These are phyloP conservation scores for Parafenestella ontariensis DNA, from an alignment of 2,329 filamentous ascomycete genomes.

Conservation along the genomic window DNA sequence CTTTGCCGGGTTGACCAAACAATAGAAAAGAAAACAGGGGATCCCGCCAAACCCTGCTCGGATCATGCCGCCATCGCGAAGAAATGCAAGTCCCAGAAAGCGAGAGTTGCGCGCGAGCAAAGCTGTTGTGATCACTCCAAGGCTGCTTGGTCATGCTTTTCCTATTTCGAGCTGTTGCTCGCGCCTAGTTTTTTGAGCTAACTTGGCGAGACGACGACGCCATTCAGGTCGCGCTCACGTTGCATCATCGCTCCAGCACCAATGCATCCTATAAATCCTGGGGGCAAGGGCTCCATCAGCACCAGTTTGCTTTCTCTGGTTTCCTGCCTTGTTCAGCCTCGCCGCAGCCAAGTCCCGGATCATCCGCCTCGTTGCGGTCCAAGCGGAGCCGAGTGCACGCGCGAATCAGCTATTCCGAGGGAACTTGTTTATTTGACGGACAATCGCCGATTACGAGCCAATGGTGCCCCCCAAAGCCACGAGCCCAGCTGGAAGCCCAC, in stretches of 20 bases:
- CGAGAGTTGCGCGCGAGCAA: slow-evolving; percentile 22
- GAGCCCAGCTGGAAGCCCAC: slow-evolving; percentile 21
- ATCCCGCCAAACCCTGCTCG: slow-evolving; percentile 40
- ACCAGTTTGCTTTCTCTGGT: slow-evolving; percentile 10
- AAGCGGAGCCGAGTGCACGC: slow-evolving; percentile 31
- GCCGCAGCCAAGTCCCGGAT: slow-evolving; percentile 33
- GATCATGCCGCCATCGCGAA: slow-evolving; percentile 36
- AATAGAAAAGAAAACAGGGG: slow-evolving; percentile 42
- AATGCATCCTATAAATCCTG: slow-evolving; percentile 11
- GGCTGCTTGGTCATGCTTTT: slow-evolving; percentile 34
- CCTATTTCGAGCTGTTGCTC: slow-evolving; percentile 24
- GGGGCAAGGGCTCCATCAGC: slow-evolving; percentile 23
- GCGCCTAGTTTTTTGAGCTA: slow-evolving; percentile 12
- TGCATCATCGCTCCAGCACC: slow-evolving; percentile 15
- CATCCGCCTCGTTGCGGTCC: slow-evolving; percentile 35
- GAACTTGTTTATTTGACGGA: slow-evolving; percentile 37
- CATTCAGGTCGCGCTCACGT: slow-evolving; percentile 1
- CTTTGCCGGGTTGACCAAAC: slow-evolving; percentile 34
- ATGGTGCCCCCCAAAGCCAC: slow-evolving; percentile 28
- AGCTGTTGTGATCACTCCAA: slow-evolving; percentile 28
- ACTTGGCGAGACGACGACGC: slow-evolving; percentile 2
- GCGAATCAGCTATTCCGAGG: slow-evolving; percentile 37
- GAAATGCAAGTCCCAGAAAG: slow-evolving; percentile 31
- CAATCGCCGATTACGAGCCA: slow-evolving; percentile 35
- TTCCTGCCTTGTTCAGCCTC: slow-evolving; percentile 36